phyloP scores from a whole-genome alignment of 805 yeast species.

The Metschnikowia similis region DNA sequence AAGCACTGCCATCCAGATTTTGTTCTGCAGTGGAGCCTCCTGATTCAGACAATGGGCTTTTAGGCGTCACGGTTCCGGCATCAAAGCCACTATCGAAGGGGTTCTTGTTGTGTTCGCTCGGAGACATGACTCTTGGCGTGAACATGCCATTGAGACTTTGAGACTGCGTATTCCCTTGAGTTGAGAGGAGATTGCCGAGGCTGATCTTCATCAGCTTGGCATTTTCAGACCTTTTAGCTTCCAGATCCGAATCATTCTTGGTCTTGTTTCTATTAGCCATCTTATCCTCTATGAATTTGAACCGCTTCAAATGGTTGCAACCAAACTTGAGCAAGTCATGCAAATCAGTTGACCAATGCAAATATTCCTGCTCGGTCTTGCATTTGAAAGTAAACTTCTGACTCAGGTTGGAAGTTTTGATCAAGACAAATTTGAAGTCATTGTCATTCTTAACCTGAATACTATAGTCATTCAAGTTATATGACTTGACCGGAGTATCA shows the following conservation, averaged over 20 bases:
- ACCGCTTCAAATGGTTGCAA: constrained; percentile 45
- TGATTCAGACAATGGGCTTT: constrained; percentile 6
- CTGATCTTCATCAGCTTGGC: constrained; percentile 12
- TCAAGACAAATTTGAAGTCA: constrained; percentile 31
- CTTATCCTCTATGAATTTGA: constrained; percentile 42
- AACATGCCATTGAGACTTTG: constrained; percentile 32
- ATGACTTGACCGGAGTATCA: constrained; percentile 38
- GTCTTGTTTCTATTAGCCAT: constrained; percentile 22
- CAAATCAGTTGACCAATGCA: constrained; percentile 54
- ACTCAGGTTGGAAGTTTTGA: constrained; percentile 23
- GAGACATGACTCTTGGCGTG: constrained; percentile 36
- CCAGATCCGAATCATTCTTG: constrained; percentile 2
- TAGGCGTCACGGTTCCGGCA: background rate
- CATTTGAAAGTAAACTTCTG: constrained; percentile 43
- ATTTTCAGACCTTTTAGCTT: constrained; percentile 1
- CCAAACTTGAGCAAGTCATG: constrained; percentile 47
- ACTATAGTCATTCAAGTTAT: constrained; percentile 36
- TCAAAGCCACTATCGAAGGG: constrained; percentile 34
- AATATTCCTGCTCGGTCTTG: constrained; percentile 39
- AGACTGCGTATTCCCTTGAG: constrained; percentile 8
- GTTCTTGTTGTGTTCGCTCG: constrained; percentile 27
- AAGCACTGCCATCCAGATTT: background rate
- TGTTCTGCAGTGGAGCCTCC: background rate
- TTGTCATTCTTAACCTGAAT: constrained; percentile 31
- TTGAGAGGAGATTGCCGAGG: constrained; percentile 13